These are phyloP conservation scores for Citeromyces matritensis DNA, from an alignment of 805 yeast genomes.

Conservation along the genomic window DNA sequence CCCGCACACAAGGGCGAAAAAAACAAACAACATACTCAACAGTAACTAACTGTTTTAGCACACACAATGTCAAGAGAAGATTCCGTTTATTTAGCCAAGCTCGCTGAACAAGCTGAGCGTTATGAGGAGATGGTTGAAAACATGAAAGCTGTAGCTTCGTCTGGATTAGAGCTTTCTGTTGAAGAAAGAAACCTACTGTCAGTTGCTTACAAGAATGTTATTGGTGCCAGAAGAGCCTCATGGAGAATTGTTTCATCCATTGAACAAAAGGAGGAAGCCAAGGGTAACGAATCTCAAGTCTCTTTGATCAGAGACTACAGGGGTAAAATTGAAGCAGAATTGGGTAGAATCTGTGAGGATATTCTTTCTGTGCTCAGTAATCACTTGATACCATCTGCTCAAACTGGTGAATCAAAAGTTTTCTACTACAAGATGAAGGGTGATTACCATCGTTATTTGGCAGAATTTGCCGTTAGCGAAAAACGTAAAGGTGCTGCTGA, in stretches of 20 bases:
- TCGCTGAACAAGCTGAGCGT: slow-evolving; percentile 99
- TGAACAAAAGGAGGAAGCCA: slow-evolving; percentile 95
- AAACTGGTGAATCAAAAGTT: slow-evolving; percentile 94
- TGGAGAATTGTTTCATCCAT: slow-evolving; percentile 98
- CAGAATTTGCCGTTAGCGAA: slow-evolving; percentile 88
- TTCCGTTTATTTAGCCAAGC: slow-evolving; percentile 93
- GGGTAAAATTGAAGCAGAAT: slow-evolving; percentile 84
- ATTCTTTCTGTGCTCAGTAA: slow-evolving; percentile 76
- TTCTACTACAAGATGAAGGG: slow-evolving; percentile 99
- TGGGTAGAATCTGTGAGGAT: slow-evolving; percentile 87
- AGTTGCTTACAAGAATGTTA: slow-evolving; percentile 95
- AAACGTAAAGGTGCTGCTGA: slow-evolving; percentile 89
- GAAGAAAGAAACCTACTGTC: slow-evolving; percentile 96
- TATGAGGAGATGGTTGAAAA: slow-evolving; percentile 98
- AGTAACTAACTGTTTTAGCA: neutral
- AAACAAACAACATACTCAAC: neutral
- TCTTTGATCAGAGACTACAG: slow-evolving; percentile 86
- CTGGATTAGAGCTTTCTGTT: slow-evolving; percentile 89
- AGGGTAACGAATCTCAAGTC: slow-evolving; percentile 88
- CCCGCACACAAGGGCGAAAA: neutral
- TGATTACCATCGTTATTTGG: slow-evolving; percentile 97
- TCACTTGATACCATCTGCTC: slow-evolving; percentile 88
- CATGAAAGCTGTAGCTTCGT: slow-evolving; percentile 94
- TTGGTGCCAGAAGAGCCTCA: slow-evolving; percentile 98
- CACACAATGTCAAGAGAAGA: slow-evolving; percentile 66